A percentile compares a stretch with the other conserved stretches of the same genome.
Conservation (phyloP, 345 rosid genomes). For the Aquilaria yunnanensis region DNA sequence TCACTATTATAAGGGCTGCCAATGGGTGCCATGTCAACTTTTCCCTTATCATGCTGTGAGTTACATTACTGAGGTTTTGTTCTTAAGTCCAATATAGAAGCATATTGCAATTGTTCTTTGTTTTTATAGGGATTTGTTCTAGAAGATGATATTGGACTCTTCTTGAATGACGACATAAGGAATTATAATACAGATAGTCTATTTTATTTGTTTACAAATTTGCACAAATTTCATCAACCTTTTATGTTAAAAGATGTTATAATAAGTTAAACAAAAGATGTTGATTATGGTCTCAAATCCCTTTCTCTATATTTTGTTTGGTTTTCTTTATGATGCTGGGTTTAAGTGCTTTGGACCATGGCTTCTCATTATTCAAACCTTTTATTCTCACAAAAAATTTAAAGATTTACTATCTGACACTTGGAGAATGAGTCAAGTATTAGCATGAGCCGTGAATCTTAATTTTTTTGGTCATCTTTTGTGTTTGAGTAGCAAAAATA, state of each 20-base stretch:
- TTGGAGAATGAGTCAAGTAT: conserved; percentile 33
- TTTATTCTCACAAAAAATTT: conserved; percentile 59
- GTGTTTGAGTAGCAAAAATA: no score
- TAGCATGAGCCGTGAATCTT: no score
- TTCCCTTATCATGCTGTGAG: conserved; percentile 88
- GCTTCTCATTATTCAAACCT: background rate
- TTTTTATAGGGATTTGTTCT: conserved; percentile 74
- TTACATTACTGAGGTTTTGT: conserved; percentile 7
- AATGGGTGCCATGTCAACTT: conserved; percentile 92
- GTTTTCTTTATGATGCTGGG: background rate
- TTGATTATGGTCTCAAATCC: conserved; percentile 74
- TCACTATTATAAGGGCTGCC: conserved; percentile 67
- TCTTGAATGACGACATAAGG: conserved; percentile 50
- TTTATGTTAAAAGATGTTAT: conserved; percentile 94
- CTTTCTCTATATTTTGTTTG: background rate
- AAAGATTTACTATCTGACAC: conserved; percentile 71
- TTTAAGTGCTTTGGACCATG: background rate
- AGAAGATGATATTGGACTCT: conserved; percentile 95
- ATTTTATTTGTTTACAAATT: conserved; percentile 41
- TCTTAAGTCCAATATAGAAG: background rate
- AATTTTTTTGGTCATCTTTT: no score
- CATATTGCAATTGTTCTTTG: conserved; percentile 1
- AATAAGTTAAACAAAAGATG: conserved; percentile 81
- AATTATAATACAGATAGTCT: conserved; percentile 15
- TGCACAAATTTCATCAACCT: conserved; percentile 79